phyloP scores from a whole-genome alignment of 176 grass and related monocot species.

The Phyllostachys edulis region DNA sequence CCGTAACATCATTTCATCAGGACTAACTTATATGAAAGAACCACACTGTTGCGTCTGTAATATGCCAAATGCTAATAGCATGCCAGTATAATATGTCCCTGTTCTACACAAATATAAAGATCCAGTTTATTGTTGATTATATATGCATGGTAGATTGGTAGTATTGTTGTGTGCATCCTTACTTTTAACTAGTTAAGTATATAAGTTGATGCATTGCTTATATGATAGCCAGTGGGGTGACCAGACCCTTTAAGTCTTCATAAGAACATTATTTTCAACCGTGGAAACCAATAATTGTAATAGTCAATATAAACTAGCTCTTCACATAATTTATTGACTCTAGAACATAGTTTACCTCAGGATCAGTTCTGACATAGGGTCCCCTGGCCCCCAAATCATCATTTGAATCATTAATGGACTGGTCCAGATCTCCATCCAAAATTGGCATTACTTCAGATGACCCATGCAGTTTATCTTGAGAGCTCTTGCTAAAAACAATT shows the following conservation, averaged over 20 bases:
- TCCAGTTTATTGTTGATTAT: not conserved
- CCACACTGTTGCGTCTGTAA: not conserved
- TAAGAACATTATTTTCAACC: slow-evolving; percentile 5
- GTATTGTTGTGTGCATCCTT: not conserved
- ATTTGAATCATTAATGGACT: slow-evolving; percentile 44
- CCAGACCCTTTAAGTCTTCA: not conserved
- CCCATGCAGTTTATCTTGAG: slow-evolving; percentile 46
- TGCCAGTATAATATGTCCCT: not conserved
- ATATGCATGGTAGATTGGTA: not conserved
- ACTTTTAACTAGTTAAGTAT: not conserved
- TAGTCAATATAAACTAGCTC: not conserved
- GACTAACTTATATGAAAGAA: slow-evolving; percentile 4
- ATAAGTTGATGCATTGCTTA: not conserved
- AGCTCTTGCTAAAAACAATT: slow-evolving; percentile 59
- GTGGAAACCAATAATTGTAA: slow-evolving; percentile 24
- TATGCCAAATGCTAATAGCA: slow-evolving; percentile 4
- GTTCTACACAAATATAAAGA: not conserved
- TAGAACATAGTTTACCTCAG: slow-evolving; percentile 53
- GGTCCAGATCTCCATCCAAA: slow-evolving; percentile 33
- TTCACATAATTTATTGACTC: not conserved
- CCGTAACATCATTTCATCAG: not conserved
- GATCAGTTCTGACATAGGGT: slow-evolving; percentile 60
- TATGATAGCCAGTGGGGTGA: not conserved
- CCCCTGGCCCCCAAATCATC: slow-evolving; percentile 41
- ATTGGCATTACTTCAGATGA: slow-evolving; percentile 38